Percentiles rank a stretch among this genome's conserved stretches.
phyloP scores from a whole-genome alignment of 148 eudicot species.

The Vaccinium darrowii region DNA sequence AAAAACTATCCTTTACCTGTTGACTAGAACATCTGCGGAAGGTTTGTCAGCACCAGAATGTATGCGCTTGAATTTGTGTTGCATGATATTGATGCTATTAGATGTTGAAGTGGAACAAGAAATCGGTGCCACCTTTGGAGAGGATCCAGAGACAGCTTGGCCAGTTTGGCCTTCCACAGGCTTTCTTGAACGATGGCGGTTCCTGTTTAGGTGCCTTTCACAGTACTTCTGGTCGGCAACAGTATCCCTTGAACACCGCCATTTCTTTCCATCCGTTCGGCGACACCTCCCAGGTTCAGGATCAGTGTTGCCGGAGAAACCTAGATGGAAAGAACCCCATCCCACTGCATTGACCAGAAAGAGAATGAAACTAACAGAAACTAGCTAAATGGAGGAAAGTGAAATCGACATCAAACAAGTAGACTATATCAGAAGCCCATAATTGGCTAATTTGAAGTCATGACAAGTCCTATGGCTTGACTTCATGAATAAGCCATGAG shows the following conservation, averaged over 20 bases:
- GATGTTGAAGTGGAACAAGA: constrained; percentile 6
- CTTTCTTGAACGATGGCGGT: constrained; percentile 17
- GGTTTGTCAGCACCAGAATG: constrained; percentile 38
- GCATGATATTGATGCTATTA: not conserved
- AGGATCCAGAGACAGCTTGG: constrained; percentile 56
- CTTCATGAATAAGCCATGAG: not conserved
- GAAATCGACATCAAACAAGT: not conserved
- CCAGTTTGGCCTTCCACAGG: constrained; percentile 39
- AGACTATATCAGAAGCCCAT: not conserved
- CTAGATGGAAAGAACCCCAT: constrained; percentile 86
- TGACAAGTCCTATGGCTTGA: too few relatives aligned
- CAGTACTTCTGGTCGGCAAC: constrained; percentile 17
- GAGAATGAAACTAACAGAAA: not conserved
- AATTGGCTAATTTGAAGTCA: too few relatives aligned
- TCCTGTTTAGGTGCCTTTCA: constrained; percentile 13
- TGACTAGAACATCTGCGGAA: constrained; percentile 39
- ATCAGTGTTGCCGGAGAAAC: constrained; percentile 59
- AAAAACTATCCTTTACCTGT: constrained; percentile 32
- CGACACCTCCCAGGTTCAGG: constrained; percentile 18
- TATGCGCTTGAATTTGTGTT: not conserved
- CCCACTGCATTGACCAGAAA: constrained; percentile 37
- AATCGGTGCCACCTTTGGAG: constrained; percentile 5
- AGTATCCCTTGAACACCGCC: constrained; percentile 13
- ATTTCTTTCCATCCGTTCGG: constrained; percentile 14
- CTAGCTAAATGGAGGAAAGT: constrained; percentile 6